phyloP scores from a whole-genome alignment of 306 rosid genomes.

The Senna siamea region DNA sequence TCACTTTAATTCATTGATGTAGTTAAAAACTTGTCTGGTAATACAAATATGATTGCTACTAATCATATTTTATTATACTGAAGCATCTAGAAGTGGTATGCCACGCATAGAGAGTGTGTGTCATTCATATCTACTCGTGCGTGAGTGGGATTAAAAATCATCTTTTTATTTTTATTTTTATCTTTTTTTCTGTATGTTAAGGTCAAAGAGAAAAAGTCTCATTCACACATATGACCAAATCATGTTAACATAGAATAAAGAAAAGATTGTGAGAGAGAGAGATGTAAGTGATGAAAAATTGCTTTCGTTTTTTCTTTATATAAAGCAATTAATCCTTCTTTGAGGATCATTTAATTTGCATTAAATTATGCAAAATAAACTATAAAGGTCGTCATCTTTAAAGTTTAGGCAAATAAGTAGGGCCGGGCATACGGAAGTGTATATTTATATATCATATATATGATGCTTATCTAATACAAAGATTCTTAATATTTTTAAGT shows the following conservation, averaged over 20 bases:
- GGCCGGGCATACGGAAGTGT: slow-evolving; percentile 33
- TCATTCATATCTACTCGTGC: slow-evolving; percentile 27
- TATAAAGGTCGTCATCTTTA: slow-evolving; percentile 36
- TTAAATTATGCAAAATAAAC: slow-evolving; percentile 6
- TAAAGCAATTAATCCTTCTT: slow-evolving; percentile 24
- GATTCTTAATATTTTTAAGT: neutral
- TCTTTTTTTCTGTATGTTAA: neutral
- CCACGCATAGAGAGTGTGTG: slow-evolving; percentile 27
- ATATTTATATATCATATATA: too few species aligned
- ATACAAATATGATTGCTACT: neutral
- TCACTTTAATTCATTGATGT: neutral
- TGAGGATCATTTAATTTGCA: slow-evolving; percentile 21
- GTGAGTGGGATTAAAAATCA: slow-evolving; percentile 7
- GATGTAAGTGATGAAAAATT: slow-evolving; percentile 26
- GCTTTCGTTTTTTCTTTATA: slow-evolving; percentile 12
- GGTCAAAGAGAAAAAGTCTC: slow-evolving; percentile 30
- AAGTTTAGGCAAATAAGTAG: slow-evolving; percentile 33
- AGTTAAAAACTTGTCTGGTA: neutral
- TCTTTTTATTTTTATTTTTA: too few species aligned
- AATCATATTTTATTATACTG: slow-evolving; percentile 16
- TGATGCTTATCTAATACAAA: slow-evolving; percentile 39
- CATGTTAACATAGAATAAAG: slow-evolving; percentile 15
- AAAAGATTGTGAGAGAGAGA: slow-evolving; percentile 8
- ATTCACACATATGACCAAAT: slow-evolving; percentile 34
- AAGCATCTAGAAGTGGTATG: slow-evolving; percentile 23